Conservation (phyloP, 768 basidiomycete genomes). For the Mycena venus region DNA sequence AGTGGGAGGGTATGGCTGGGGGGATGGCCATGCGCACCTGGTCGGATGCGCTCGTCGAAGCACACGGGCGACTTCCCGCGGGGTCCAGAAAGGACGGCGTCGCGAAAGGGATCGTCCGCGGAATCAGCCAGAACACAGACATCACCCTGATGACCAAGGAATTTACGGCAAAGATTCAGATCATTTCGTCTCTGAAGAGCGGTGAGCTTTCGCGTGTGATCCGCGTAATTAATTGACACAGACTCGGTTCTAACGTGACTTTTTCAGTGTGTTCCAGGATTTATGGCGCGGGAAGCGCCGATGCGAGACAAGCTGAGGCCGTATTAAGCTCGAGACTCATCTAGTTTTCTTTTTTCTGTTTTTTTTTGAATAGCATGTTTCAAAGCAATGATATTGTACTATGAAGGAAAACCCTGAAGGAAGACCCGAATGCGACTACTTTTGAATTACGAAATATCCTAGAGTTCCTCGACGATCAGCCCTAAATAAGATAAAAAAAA, state of each 20-base stretch:
- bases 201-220: conserved; percentile 50
- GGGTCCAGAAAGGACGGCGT: conserved; percentile 55
- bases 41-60: conserved; percentile 62
- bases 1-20: conserved; percentile 69
- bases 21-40: conserved; percentile 70
- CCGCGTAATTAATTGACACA: conserved; percentile 11
- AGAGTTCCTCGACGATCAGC: not conserved
- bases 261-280: conserved; percentile 61
- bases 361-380: conserved; percentile 2
- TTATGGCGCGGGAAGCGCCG: conserved; percentile 40
- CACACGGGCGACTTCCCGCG: conserved; percentile 48
- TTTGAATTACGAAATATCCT: not conserved
- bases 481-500: conserved; percentile 5
- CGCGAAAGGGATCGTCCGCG: conserved; percentile 64
- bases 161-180: conserved; percentile 65
- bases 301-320: conserved; percentile 64
- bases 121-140: conserved; percentile 64
- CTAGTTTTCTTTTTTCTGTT: too few species aligned
- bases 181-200: conserved; percentile 11
- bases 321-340: conserved; percentile 68
- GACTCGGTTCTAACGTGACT: conserved; percentile 25
- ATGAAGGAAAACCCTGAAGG: conserved; percentile 10
- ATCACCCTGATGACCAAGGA: conserved; percentile 65
- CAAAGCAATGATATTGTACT: conserved; percentile 4
- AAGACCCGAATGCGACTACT: conserved; percentile 12